Evolutionary conservation across 148 eudicot species (phyloP), one percentile per base, ranked within the genome.

Genomic region (Agrostemma githago): DNA sequence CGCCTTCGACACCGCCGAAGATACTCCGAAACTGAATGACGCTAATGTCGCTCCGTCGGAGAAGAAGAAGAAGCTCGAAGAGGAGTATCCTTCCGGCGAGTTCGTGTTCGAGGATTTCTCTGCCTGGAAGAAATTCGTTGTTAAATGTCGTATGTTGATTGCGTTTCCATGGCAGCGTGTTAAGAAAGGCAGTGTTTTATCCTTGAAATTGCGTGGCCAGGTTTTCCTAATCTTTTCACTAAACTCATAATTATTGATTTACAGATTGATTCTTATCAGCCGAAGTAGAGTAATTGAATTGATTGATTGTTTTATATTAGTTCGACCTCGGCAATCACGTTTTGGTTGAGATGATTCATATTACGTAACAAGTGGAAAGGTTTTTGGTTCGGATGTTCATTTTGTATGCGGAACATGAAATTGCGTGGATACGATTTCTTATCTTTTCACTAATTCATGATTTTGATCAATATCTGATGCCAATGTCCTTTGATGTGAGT

Each of bases 181-280:
- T 26, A 78, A 80, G 65, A 94, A 89, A 73, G 93, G 93, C 46
- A 91, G 96, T 72, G 96, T 94, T 38, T 77, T 94, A 40, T 91
- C 81, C 34, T 84, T 94, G 84, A 89, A 87, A 65, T 78, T 94
- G 76, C 96, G 98, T 40, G 98, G 98, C 17, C 93, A 94, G 97
- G 98, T 93, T 53, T 51, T 51, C 11, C 4, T 51, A 51, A 10
- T 51, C 56, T 9, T 51, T 51, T 51, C 56, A 15, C 56, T 51
- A 48, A 51, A 11, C 56, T 0, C 14, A 51, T 51, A 51, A 9
- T 2, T 11, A 26, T 11, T 51, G 3, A 11, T 51, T 8, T 10
- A 51, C 8, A 11, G 56, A 51, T 51, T 12, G 14, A 51, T 11
- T 14, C 56, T 51, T 10, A 51, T 12, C 15, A 1, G 14, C 14